phyloP scores from a whole-genome alignment of 768 basidiomycete species.

The Holtermannia corniformis region DNA sequence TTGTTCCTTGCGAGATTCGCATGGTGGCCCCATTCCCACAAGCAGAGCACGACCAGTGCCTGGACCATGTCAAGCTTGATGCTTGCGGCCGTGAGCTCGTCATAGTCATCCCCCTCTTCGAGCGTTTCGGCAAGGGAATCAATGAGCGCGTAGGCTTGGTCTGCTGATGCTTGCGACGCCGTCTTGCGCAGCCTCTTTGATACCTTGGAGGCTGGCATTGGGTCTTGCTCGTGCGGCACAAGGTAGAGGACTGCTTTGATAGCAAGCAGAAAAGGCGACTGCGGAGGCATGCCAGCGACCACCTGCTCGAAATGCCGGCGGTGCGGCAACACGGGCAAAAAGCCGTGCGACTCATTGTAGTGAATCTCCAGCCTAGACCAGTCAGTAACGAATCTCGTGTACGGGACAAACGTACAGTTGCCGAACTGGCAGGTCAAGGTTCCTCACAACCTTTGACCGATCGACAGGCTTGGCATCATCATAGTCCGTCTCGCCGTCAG shows the following conservation, averaged over 20 bases:
- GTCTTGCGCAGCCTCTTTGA: constrained; percentile 28
- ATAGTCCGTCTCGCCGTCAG: constrained; percentile 20
- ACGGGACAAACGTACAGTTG: neutral
- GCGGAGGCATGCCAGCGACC: constrained; percentile 16
- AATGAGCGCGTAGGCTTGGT: constrained; percentile 18
- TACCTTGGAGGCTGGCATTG: constrained; percentile 21
- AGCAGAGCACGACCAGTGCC: constrained; percentile 28
- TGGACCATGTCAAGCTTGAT: constrained; percentile 32
- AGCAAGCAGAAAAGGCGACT: constrained; percentile 38
- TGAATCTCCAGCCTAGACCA: constrained; percentile 23
- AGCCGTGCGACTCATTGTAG: constrained; percentile 39
- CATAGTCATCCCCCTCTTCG: constrained; percentile 10
- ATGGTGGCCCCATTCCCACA: constrained; percentile 37
- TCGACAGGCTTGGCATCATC: constrained; percentile 19
- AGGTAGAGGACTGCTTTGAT: constrained; percentile 33
- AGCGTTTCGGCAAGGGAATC: constrained; percentile 13
- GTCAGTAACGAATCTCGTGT: neutral
- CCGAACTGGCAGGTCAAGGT: neutral
- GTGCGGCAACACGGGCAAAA: constrained; percentile 36
- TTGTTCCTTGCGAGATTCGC: constrained; percentile 20
- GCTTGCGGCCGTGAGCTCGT: neutral
- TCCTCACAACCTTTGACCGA: constrained; percentile 25
- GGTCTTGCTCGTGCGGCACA: constrained; percentile 30
- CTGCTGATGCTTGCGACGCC: constrained; percentile 18
- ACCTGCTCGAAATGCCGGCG: constrained; percentile 22